phyloP scores from a whole-genome alignment of 2,329 filamentous ascomycete genomes.

The Colletotrichum liriopes region DNA sequence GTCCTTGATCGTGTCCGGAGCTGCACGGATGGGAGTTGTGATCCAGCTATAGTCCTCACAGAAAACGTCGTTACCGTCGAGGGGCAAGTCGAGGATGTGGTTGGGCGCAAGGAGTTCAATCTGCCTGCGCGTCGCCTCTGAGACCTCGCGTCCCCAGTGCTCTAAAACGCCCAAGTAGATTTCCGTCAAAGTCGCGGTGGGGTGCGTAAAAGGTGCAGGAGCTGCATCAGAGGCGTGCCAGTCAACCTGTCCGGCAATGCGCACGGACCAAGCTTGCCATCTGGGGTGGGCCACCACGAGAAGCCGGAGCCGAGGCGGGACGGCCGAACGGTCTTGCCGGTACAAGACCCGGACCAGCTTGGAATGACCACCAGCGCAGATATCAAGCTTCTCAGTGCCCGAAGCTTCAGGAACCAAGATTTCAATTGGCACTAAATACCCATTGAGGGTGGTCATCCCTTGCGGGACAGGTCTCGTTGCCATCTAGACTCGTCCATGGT shows the following conservation, averaged over 20 bases:
- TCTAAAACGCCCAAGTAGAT: conserved; percentile 24
- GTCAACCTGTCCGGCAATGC: neutral
- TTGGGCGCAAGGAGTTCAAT: neutral
- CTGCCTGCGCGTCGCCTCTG: conserved; percentile 20
- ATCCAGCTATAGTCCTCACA: conserved; percentile 14
- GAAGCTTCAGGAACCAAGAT: neutral
- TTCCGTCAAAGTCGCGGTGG: conserved; percentile 21
- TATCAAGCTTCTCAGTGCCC: neutral
- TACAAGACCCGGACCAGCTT: conserved; percentile 9
- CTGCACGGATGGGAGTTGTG: neutral
- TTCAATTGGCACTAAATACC: neutral
- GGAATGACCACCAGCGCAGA: neutral
- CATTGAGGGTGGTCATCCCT: neutral
- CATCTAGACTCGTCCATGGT: conserved; percentile 2
- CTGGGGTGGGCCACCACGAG: conserved; percentile 8
- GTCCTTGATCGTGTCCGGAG: neutral
- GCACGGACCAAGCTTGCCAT: conserved; percentile 29
- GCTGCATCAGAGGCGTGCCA: conserved; percentile 17
- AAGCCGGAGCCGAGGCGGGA: conserved; percentile 31
- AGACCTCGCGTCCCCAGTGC: conserved; percentile 7
- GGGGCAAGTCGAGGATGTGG: conserved; percentile 25
- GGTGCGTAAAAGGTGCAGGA: conserved; percentile 22
- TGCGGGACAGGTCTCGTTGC: neutral
- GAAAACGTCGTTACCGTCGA: conserved; percentile 24
- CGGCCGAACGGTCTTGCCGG: conserved; percentile 1